These are phyloP conservation scores for Fraxinus xanthoxyloides DNA, from an alignment of 305 asterid species.

Conservation along the genomic window DNA sequence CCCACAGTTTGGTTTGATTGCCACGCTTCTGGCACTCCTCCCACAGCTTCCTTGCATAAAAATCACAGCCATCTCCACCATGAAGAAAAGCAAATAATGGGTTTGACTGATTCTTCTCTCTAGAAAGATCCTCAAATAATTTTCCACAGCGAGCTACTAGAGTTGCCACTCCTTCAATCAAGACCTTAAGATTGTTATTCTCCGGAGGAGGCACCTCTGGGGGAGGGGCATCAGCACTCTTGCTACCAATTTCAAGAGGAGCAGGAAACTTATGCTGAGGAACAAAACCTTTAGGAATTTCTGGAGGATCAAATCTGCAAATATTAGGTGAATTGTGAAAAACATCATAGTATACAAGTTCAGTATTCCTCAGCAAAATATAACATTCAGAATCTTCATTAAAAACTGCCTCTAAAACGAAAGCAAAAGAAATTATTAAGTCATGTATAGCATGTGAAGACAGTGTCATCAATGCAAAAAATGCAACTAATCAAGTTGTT, in stretches of 20 bases:
- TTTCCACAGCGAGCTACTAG: slow-evolving; percentile 93
- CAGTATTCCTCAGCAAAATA: slow-evolving; percentile 2
- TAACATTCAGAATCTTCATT: neutral
- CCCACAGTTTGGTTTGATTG: slow-evolving; percentile 49
- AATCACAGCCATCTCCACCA: slow-evolving; percentile 82
- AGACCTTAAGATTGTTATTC: slow-evolving; percentile 70
- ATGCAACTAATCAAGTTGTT: neutral
- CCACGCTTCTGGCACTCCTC: slow-evolving; percentile 77
- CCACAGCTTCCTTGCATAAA: slow-evolving; percentile 84
- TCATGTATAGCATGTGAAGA: neutral
- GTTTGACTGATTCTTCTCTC: slow-evolving; percentile 80
- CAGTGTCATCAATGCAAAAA: neutral
- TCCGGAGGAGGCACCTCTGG: slow-evolving; percentile 77
- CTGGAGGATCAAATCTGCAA: slow-evolving; percentile 80
- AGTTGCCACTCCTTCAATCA: slow-evolving; percentile 93
- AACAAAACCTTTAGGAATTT: slow-evolving; percentile 70
- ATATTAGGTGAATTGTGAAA: slow-evolving; percentile 5
- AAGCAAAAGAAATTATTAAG: slow-evolving; percentile 6
- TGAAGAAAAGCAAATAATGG: slow-evolving; percentile 74
- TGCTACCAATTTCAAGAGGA: slow-evolving; percentile 46
- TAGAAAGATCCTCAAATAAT: slow-evolving; percentile 86
- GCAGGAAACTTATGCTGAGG: slow-evolving; percentile 73
- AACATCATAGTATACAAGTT: slow-evolving; percentile 6
- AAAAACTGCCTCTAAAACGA: neutral
- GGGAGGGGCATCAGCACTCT: slow-evolving; percentile 49